Base-by-base conservation (phyloP, 176 grass and related monocot genomes). In the Carex kokanica region DNA sequence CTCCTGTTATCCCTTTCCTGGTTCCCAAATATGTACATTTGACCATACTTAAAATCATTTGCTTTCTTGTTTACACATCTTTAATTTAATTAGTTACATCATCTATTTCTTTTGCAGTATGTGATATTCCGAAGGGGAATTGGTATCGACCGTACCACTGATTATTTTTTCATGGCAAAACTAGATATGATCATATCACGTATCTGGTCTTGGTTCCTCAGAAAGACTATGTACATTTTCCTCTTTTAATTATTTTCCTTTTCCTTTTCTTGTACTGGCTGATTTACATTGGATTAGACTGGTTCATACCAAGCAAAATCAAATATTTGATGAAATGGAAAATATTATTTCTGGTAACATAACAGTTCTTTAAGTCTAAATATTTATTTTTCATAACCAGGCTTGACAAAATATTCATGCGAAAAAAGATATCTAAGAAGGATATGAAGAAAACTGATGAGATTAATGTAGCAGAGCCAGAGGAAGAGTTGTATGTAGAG, bases 121-220 rank as follows among this genome's bases (percentile, higher is more conserved):
- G 88, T 95, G 16, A 99, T 99, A 86, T 99, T 99, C 75, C 87
- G 88, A 40, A 94, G 96, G 58, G 96, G 93, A 85, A 99, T 95
- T 83, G 96, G 96, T 82, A 43, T 91, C 40, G 93, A 99, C 78
- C 57, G 83, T 64, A 99, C 96, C 60, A 99, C 84, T 66, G 88
- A 99, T 85, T 93, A 91, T 88, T 99, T 99, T 87, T 78, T 92
- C 66, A 95, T 99, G 96, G 93, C 89, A 74, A 99, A 99, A 85
- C 81, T 99, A 84, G 91, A 99, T 49, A 84, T 89, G 87, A 91
- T 99, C 79, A 99, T 99, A 84, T 84, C 84, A 72, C 93, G 85
- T 58, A 72, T 89, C 59, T 99, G 96, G 96, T 77, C 60, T 78
- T 89, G 88, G 89, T 89, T 98, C 29, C 84, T 95, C 77, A 41